Base-by-base conservation (phyloP, 306 rosid species). In the Urtica urens region DNA sequence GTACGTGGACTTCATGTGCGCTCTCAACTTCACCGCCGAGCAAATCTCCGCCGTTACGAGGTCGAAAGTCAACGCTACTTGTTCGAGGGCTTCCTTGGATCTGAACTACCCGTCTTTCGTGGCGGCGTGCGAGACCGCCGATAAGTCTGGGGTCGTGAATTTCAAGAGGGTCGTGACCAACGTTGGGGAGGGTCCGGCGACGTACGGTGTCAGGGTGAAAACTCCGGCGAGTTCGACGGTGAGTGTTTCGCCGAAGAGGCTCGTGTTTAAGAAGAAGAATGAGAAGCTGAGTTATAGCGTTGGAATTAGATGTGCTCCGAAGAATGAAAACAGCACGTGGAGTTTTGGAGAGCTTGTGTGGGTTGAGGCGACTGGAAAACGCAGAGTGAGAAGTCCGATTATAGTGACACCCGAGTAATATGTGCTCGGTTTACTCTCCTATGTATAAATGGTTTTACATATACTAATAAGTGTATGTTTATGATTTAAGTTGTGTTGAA, bases 51-150 rank as follows among this genome's bases (percentile, higher is more conserved):
- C 50, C 16, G 63, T 75, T 34, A 69, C 75, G 9, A 63, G 78
- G 40, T 68, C 72, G 31, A 7, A 6, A 1, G 52, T 59, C 19
- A 74, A 71, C 10, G n/a, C n/a, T n/a, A 46, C 31, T 2, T 75
- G 74, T 48, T 63, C 55, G 8, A 51, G 55, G n/a, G 64, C 78
- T n/a, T 68, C 72, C 2, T 43, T 41, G 12, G 77, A 72, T 60
- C 59, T 69, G 23, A 75, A 81, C 49, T 66, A 73, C 37, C 87
- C 87, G 17, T 75, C 82, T 1, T 72, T 79, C 53, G 51, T 75
- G 7, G 55, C 46, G 3, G 44, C 56, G 3, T 62, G 56, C 16
- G 52, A 38, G 26, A 23, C 45, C 41, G 56, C 55, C 23, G 62
- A 18, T 10, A 38, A 34, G 13, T 35, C 40, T 9, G 19, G 17